A percentile compares a stretch with the other conserved stretches of the same genome.
Conservation (phyloP, 257 asterid genomes). For the Eustoma russellianum region DNA sequence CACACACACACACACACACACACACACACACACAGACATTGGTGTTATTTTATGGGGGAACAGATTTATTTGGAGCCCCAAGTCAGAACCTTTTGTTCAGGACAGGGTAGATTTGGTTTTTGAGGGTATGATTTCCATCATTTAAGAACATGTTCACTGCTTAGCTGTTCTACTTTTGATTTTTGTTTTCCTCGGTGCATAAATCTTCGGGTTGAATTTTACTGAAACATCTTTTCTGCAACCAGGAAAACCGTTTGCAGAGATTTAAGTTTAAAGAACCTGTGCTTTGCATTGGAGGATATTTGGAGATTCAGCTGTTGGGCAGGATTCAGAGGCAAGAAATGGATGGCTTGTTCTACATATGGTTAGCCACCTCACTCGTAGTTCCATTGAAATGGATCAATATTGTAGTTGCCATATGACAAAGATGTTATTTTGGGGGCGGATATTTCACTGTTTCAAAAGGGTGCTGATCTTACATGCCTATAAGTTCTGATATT, state of each 20-base stretch:
- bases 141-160: too few relatives aligned
- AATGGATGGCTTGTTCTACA: slow-evolving; percentile 50
- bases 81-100: too few relatives aligned
- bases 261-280: slow-evolving; percentile 72
- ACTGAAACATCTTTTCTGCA: slow-evolving; percentile 7
- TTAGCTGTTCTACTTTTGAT: too few relatives aligned
- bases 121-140: too few relatives aligned
- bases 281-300: slow-evolving; percentile 69
- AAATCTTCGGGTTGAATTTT: not conserved
- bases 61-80: too few relatives aligned
- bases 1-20: too few relatives aligned
- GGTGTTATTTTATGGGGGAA: too few relatives aligned
- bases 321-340: slow-evolving; percentile 67
- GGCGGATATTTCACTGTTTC: not conserved
- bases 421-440: not conserved
- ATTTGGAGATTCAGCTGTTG: slow-evolving; percentile 58
- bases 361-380: slow-evolving; percentile 42
- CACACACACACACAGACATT: too few relatives aligned
- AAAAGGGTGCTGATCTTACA: too few relatives aligned
- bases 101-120: too few relatives aligned
- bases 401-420: not conserved
- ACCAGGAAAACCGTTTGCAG: slow-evolving; percentile 71
- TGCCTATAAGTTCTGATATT: too few relatives aligned
- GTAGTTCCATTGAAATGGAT: not conserved
- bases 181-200: too few relatives aligned